phyloP scores from a whole-genome alignment of 225 moss, liverwort and hornwort species.

The Asterella californica region DNA sequence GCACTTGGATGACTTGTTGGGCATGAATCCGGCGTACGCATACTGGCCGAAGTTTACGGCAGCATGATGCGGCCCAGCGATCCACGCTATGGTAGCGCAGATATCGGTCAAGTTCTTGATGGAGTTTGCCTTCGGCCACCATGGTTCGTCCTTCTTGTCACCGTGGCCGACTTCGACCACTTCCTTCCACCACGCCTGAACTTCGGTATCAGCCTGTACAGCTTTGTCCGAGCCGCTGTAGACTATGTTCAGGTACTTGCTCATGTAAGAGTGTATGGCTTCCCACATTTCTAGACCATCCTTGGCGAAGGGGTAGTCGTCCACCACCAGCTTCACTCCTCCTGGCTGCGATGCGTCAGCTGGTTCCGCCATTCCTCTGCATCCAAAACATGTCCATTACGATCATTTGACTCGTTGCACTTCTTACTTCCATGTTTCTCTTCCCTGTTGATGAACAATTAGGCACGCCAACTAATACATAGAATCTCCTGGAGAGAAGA shows the following conservation, averaged over 20 bases:
- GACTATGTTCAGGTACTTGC: conserved; percentile 11
- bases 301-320: conserved; percentile 48
- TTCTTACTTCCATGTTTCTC: background rate
- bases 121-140: conserved; percentile 46
- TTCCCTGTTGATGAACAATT: background rate
- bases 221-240: conserved; percentile 35
- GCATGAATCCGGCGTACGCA: conserved; percentile 28
- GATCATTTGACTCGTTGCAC: background rate
- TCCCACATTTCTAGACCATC: conserved; percentile 47
- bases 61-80: conserved; percentile 44
- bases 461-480: background rate
- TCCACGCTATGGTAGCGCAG: conserved; percentile 35
- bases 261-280: conserved; percentile 27
- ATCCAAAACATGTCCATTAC: background rate
- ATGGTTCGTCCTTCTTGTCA: conserved; percentile 32
- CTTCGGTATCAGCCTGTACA: conserved; percentile 31
- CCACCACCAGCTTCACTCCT: conserved; percentile 37
- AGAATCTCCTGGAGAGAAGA: background rate
- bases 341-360: conserved; percentile 35
- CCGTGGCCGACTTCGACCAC: conserved; percentile 38
- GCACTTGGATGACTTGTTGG: conserved; percentile 25
- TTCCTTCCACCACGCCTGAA: conserved; percentile 46
- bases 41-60: conserved; percentile 44
- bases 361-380: conserved; percentile 75
- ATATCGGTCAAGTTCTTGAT: conserved; percentile 21